Base-by-base conservation (phyloP, 345 rosid species). In the Erodium maritimum region DNA sequence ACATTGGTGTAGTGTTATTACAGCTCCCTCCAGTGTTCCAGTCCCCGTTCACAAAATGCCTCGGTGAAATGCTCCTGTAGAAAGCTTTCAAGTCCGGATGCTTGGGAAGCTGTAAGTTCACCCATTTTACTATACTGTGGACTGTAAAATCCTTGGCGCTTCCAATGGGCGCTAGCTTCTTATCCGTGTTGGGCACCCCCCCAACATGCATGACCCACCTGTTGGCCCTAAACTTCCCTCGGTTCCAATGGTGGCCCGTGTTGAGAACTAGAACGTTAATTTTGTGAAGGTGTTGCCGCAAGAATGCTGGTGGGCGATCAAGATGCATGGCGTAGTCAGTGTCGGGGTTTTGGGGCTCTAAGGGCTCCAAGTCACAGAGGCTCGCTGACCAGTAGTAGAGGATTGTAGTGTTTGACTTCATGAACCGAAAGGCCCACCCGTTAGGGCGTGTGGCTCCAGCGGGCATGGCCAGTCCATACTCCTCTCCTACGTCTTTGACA, bases 241-340 rank as follows among this genome's bases (percentile, higher is more conserved):
- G 67, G 66, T 77, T 77, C 87, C 87, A 82, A 53, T 82, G 87
- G 67, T 79, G 84, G 42, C 76, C 82, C 4, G 84, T 77, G 61
- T 82, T 82, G 3, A 82, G 78, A 29, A 82, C 77, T 42, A 82
- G 56, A 18, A 79, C 75, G 59, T 79, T 73, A 18, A 79, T 67
- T 8, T 18, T 29, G n/a, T 61, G 54, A 17, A 82, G 61, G 67
- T 48, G 70, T 34, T 54, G 46, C 56, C 57, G 65, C 65, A 75
- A 51, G 72, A 82, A 82, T 29, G 72, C 58, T 33, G 84, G 84
- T 51, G 79, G 73, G 2, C 75, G 80, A 42, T 82, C 87, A 55
- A 82, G 73, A 73, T 82, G 87, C 84, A 82, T 79, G 21, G 84
- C 82, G 55, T 63, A 60, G 46, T 70, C 66, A 14, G 77, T 57